Evolutionary conservation across 1,284 basidiomycete genomes (phyloP).

Genomic region (Puccinia hordei): DNA sequence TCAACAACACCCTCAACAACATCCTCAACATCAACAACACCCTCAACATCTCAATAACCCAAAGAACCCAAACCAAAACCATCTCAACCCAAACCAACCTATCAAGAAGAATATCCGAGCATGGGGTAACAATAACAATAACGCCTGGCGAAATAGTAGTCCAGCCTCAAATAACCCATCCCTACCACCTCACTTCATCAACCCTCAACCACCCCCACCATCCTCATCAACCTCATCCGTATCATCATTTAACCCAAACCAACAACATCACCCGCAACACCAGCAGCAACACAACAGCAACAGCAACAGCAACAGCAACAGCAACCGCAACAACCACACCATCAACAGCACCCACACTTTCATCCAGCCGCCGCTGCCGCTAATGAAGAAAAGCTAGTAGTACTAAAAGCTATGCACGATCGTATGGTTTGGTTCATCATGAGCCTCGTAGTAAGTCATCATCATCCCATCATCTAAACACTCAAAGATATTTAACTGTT

Average conservation of each 20-base stretch:
- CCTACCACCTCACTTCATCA: conserved; percentile 2
- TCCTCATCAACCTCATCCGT: conserved; percentile 13
- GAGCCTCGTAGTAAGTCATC: conserved; percentile 39
- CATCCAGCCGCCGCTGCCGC: background rate
- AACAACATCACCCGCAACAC: background rate
- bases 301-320: too few relatives aligned
- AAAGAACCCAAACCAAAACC: too few relatives aligned
- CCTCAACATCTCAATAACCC: too few relatives aligned
- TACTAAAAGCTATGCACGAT: conserved; percentile 48
- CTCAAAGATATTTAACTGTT: background rate
- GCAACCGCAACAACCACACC: too few relatives aligned
- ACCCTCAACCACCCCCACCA: background rate
- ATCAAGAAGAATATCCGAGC: conserved; percentile 36
- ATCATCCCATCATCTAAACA: background rate
- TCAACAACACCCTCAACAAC: background rate
- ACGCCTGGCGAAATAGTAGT: conserved; percentile 18
- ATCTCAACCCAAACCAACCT: conserved; percentile 14
- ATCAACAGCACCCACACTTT: background rate
- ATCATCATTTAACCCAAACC: conserved; percentile 12
- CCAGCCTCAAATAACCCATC: background rate
- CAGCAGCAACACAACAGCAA: background rate
- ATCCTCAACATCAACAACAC: too few relatives aligned
- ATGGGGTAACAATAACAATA: conserved; percentile 43
- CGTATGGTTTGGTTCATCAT: conserved; percentile 51
- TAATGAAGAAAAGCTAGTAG: conserved; percentile 34